Conservation (phyloP, 1,284 basidiomycete genomes). For the Paramarasmius palmivorus region DNA sequence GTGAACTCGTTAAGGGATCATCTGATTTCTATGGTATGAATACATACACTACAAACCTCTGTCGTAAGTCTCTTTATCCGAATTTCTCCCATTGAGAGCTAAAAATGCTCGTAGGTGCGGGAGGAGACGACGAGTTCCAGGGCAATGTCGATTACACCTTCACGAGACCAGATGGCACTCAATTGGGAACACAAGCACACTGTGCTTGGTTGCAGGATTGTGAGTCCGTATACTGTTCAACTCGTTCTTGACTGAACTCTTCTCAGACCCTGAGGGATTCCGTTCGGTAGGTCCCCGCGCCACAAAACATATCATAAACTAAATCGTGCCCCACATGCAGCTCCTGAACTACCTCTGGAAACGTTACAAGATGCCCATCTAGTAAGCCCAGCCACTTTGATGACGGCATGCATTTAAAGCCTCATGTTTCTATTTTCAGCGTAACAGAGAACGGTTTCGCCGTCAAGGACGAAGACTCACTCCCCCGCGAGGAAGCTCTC, state of each 20-base stretch:
- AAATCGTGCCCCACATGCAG: slow-evolving; percentile 35
- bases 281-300: slow-evolving; percentile 36
- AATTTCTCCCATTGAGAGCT: slow-evolving; percentile 5
- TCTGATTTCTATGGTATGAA: slow-evolving; percentile 76
- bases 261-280: slow-evolving; percentile 61
- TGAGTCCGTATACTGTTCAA: no score
- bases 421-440: slow-evolving; percentile 28
- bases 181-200: slow-evolving; percentile 68
- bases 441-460: slow-evolving; percentile 77
- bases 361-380: slow-evolving; percentile 70
- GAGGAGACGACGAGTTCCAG: slow-evolving; percentile 66
- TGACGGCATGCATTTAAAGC: background rate
- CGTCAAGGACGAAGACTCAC: slow-evolving; percentile 62
- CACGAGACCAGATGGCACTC: slow-evolving; percentile 61
- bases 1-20: slow-evolving; percentile 62
- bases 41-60: slow-evolving; percentile 73
- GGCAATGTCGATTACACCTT: slow-evolving; percentile 64
- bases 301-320: slow-evolving; percentile 9
- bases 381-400: slow-evolving; percentile 33
- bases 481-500: slow-evolving; percentile 54
- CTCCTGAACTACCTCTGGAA: slow-evolving; percentile 74
- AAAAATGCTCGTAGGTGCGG: slow-evolving; percentile 41
- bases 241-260: slow-evolving; percentile 5
- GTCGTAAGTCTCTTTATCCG: slow-evolving; percentile 43
- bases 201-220: slow-evolving; percentile 66